Conservation (phyloP, 305 asterid species). For the Rubia tinctorum region DNA sequence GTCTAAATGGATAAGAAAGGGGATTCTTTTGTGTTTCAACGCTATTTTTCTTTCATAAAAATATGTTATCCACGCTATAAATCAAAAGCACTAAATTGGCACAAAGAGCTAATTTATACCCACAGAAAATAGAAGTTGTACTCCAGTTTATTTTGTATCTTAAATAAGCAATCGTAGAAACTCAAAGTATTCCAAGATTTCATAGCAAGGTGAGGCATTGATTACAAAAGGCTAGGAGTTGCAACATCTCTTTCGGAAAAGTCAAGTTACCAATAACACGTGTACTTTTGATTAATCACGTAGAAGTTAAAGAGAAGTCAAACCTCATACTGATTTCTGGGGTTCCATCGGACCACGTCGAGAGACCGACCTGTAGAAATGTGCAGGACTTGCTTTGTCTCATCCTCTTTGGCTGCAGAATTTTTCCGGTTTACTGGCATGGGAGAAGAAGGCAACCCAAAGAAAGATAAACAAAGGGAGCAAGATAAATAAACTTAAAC, state of each 20-base stretch:
- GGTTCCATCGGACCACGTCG: constrained; percentile 88
- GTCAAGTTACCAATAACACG: constrained; percentile 9
- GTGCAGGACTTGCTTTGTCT: constrained; percentile 75
- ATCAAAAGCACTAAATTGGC: neutral
- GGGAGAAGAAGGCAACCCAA: constrained; percentile 4
- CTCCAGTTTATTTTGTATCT: neutral
- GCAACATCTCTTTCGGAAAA: neutral
- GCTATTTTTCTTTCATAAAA: neutral
- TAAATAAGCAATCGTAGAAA: neutral
- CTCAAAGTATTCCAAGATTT: neutral
- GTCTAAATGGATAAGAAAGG: neutral
- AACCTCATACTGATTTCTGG: constrained; percentile 88
- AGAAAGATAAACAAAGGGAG: neutral
- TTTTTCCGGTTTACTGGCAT: constrained; percentile 18
- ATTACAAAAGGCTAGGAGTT: neutral
- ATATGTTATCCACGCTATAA: neutral
- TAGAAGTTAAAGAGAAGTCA: constrained; percentile 21
- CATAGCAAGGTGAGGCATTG: neutral
- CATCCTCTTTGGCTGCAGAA: constrained; percentile 59
- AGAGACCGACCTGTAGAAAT: constrained; percentile 55
- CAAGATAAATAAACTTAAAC: neutral
- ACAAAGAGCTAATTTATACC: neutral
- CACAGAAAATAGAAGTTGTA: neutral
- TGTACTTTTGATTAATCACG: constrained; percentile 9
- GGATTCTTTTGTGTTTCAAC: neutral